Base-by-base conservation (phyloP, 495 filamentous ascomycete species). In the Daldinia grandis region DNA sequence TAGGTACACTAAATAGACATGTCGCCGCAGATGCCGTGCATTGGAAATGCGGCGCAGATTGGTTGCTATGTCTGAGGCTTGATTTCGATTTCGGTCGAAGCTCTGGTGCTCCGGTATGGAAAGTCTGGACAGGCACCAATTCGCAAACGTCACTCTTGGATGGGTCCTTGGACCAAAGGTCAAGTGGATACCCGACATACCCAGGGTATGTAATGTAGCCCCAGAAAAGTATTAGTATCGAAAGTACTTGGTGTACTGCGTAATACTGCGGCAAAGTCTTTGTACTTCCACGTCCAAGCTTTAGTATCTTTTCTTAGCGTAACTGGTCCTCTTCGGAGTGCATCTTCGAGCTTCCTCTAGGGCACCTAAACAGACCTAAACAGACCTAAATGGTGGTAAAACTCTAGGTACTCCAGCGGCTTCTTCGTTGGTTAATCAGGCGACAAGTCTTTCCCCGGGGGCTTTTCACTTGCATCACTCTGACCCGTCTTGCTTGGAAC, bases 91-190 rank as follows among this genome's bases (percentile, higher is more conserved):
- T 73, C 70, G 65, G 70, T 73, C 44, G 70, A 50, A 68, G 70
- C 65, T 73, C 61, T 73, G 70, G 69, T 28, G 10, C 47, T 9
- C 1, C 3, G 12, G 6, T 17, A 17, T 42, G 2, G 25, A 4
- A 15, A 27, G 51, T 30, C 9, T 50, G 33, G 58, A 40, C 63
- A 76, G 75, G 75, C 75, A 77, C 70, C 75, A 69, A 70, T 70
- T 77, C 75, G 73, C 74, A 72, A 76, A 77, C 75, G 75, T 77
- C 75, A 77, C 73, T 74, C 30, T 38, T 38, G 30, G 25, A 58
- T 64, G 54, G 62, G 57, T 64, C 55, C 59, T 55, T 68, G 40
- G 28, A 70, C 28, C 19, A 49, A 55, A 50, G 56, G 42, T 6
- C 38, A 37, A 42, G 69, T 68, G 69, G 63, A 30, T 73, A 15